These are phyloP conservation scores for Orbilia blumenaviensis DNA, from an alignment of 2,329 filamentous ascomycete genomes.

Conservation along the genomic window DNA sequence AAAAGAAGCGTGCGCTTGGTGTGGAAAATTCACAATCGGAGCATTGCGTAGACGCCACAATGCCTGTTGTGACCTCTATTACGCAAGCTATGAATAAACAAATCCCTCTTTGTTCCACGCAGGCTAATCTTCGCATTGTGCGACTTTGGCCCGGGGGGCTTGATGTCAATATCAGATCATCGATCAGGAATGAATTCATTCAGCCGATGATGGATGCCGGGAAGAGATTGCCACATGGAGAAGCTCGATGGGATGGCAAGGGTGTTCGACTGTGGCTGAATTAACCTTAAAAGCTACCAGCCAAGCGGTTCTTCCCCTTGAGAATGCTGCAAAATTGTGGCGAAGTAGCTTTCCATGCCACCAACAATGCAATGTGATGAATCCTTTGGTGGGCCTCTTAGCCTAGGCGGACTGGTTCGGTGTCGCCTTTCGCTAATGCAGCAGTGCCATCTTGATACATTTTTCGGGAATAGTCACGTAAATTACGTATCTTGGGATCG, in stretches of 20 bases:
- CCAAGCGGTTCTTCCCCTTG: background rate
- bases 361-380: background rate
- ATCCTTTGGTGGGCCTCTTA: background rate
- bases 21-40: constrained; percentile 19
- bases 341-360: background rate
- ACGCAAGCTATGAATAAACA: constrained; percentile 30
- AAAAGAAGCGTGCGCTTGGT: constrained; percentile 27
- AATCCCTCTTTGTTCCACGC: background rate
- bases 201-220: background rate
- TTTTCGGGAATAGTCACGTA: background rate
- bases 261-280: constrained; percentile 12
- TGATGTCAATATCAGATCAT: background rate
- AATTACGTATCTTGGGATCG: background rate
- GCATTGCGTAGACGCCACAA: constrained; percentile 43
- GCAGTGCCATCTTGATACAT: background rate
- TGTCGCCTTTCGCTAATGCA: background rate
- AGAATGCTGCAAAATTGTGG: constrained; percentile 15
- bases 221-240: constrained; percentile 32
- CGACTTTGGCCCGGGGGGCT: background rate
- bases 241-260: constrained; percentile 5
- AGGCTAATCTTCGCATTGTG: background rate
- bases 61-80: background rate
- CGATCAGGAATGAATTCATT: background rate
- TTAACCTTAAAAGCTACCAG: constrained; percentile 2
- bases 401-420: background rate